These are phyloP conservation scores for Lanmaoa pseudosensibilis DNA, from an alignment of 768 basidiomycete species.

Conservation along the genomic window DNA sequence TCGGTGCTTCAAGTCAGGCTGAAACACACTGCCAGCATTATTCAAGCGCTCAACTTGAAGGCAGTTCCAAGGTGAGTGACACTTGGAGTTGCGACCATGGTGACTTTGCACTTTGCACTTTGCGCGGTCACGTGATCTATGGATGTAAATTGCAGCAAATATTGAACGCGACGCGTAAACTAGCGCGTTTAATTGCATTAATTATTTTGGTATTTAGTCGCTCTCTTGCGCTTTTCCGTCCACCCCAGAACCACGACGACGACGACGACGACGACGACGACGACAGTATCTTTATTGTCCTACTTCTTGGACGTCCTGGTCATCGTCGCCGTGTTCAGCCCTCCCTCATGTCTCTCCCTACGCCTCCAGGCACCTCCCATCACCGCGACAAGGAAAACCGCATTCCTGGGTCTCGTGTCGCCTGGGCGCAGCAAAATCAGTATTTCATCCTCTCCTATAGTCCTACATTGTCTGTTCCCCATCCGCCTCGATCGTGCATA, in stretches of 20 bases:
- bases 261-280: constrained; percentile 26
- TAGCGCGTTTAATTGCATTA: constrained; percentile 36
- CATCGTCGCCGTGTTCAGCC: constrained; percentile 14
- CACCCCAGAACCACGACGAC: constrained; percentile 22
- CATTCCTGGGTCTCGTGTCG: constrained; percentile 42
- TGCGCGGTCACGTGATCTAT: constrained; percentile 19
- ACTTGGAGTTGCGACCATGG: too few relatives aligned
- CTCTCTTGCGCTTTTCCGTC: not conserved
- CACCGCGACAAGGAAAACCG: constrained; percentile 56
- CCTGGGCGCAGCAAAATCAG: constrained; percentile 53
- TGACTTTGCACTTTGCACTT: too few relatives aligned
- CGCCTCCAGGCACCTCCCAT: constrained; percentile 61
- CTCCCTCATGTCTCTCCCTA: constrained; percentile 48
- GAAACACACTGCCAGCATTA: not conserved
- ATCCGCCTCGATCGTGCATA: constrained; percentile 37
- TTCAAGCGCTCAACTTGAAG: too few relatives aligned
- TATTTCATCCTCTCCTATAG: constrained; percentile 42
- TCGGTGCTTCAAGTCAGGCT: not conserved
- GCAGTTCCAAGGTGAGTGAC: too few relatives aligned
- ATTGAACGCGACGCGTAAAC: constrained; percentile 43
- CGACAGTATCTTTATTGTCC: not conserved
- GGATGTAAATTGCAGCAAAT: constrained; percentile 27
- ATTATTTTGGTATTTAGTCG: constrained; percentile 31
- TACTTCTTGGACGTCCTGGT: not conserved
- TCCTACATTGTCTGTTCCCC: constrained; percentile 23